Conservation (phyloP, 495 filamentous ascomycete species). For the Bombardia bombarda region DNA sequence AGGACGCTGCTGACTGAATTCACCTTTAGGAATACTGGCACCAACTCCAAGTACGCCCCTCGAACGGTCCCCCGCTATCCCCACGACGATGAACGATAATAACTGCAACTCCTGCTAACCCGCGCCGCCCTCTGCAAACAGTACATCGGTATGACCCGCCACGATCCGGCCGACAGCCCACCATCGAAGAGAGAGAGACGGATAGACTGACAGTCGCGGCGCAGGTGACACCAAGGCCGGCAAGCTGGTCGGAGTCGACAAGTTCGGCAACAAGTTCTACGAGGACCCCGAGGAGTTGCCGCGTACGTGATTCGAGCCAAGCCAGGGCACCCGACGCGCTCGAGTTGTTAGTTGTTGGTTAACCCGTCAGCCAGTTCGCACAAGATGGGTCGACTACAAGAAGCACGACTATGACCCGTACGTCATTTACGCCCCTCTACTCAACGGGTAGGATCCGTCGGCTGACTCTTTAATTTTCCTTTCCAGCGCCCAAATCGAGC, state of each 20-base stretch:
- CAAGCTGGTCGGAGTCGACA: constrained; percentile 74
- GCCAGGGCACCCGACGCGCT: too few relatives aligned
- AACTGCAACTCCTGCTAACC: constrained; percentile 21
- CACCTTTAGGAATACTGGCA: constrained; percentile 74
- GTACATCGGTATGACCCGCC: constrained; percentile 54
- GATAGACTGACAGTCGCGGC: constrained; percentile 25
- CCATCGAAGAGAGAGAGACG: neutral
- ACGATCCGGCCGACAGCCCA: neutral
- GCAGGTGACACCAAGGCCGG: constrained; percentile 95
- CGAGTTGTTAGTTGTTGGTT: too few relatives aligned
- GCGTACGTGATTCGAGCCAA: constrained; percentile 44
- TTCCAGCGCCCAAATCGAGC: constrained; percentile 73
- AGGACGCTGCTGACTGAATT: too few relatives aligned
- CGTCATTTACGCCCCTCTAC: constrained; percentile 20
- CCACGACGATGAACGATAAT: neutral
- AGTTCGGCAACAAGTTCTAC: constrained; percentile 94
- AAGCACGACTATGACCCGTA: constrained; percentile 78
- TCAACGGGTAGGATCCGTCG: neutral
- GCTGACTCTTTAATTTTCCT: neutral
- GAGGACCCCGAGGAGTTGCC: constrained; percentile 95
- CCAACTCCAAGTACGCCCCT: constrained; percentile 76
- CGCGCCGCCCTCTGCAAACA: constrained; percentile 25
- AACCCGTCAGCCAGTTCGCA: constrained; percentile 57
- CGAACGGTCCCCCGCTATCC: neutral
- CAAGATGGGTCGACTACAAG: constrained; percentile 97